Evolutionary conservation across 768 basidiomycete genomes (phyloP).

Genomic region (Aureoboletus auriporus): DNA sequence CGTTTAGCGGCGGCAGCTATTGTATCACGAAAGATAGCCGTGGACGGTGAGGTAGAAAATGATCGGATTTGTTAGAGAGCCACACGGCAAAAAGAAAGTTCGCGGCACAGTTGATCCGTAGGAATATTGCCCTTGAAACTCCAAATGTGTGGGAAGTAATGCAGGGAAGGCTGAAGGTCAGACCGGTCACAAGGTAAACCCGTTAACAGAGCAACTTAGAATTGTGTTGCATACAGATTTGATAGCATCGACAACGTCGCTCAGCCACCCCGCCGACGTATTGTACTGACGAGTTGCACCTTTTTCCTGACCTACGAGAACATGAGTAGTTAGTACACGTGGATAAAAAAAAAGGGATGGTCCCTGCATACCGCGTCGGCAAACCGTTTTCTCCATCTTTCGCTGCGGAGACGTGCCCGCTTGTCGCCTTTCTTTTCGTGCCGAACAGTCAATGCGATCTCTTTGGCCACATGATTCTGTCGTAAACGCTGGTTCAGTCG

Average conservation of each 20-base stretch:
- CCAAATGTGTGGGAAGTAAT: slow-evolving; percentile 1
- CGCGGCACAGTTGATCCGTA: slow-evolving; percentile 12
- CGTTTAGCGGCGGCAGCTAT: background rate
- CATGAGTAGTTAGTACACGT: slow-evolving; percentile 11
- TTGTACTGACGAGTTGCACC: slow-evolving; percentile 74
- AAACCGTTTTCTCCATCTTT: slow-evolving; percentile 77
- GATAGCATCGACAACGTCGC: background rate
- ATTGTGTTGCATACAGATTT: slow-evolving; percentile 6
- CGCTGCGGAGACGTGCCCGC: slow-evolving; percentile 66
- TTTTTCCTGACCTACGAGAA: slow-evolving; percentile 72
- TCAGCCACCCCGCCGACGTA: slow-evolving; percentile 70
- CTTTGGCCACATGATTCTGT: slow-evolving; percentile 52
- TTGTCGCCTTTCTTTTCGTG: slow-evolving; percentile 85
- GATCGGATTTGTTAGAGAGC: slow-evolving; percentile 8
- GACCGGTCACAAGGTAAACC: background rate
- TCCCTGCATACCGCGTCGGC: slow-evolving; percentile 61
- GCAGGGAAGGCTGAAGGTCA: slow-evolving; percentile 1
- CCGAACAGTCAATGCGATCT: slow-evolving; percentile 48
- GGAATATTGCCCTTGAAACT: slow-evolving; percentile 1
- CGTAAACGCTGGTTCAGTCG: slow-evolving; percentile 48
- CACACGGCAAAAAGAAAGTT: background rate
- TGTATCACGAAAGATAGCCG: slow-evolving; percentile 12
- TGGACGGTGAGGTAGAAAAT: slow-evolving; percentile 8
- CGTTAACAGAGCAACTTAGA: slow-evolving; percentile 2
- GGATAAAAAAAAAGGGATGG: slow-evolving; percentile 9